phyloP scores from a whole-genome alignment of 495 filamentous ascomycete species.

The Copromyces sp. region DNA sequence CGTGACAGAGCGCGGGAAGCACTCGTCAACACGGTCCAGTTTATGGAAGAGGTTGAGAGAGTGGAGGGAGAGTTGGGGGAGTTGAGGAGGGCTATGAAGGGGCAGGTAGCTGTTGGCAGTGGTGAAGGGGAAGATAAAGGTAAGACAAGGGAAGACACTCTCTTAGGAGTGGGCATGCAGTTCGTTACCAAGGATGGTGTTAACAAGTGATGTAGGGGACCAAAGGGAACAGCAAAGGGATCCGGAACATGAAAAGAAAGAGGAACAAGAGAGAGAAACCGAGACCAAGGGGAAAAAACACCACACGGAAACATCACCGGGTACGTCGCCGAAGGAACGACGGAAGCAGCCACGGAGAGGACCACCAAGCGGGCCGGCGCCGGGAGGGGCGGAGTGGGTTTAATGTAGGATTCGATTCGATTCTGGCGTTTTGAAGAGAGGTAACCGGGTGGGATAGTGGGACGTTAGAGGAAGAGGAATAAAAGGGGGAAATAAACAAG shows the following conservation, averaged over 20 bases:
- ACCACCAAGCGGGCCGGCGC: background rate
- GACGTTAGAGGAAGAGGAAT: too few relatives aligned
- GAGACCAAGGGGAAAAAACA: too few relatives aligned
- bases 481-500: background rate
- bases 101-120: background rate
- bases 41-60: background rate
- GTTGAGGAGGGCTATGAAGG: background rate
- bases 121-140: background rate
- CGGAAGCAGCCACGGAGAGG: background rate
- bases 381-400: background rate
- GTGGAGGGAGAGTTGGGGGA: background rate
- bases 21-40: rapidly evolving
- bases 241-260: background rate
- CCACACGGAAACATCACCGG: too few relatives aligned
- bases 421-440: too few relatives aligned
- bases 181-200: background rate
- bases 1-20: background rate
- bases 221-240: background rate
- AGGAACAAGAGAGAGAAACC: background rate
- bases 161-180: background rate
- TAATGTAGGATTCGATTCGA: background rate
- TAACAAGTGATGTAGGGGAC: background rate
- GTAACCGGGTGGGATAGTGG: too few relatives aligned
- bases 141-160: background rate
- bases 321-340: background rate